phyloP scores from a whole-genome alignment of 768 basidiomycete species.

The Stropharia rugosoannulata region DNA sequence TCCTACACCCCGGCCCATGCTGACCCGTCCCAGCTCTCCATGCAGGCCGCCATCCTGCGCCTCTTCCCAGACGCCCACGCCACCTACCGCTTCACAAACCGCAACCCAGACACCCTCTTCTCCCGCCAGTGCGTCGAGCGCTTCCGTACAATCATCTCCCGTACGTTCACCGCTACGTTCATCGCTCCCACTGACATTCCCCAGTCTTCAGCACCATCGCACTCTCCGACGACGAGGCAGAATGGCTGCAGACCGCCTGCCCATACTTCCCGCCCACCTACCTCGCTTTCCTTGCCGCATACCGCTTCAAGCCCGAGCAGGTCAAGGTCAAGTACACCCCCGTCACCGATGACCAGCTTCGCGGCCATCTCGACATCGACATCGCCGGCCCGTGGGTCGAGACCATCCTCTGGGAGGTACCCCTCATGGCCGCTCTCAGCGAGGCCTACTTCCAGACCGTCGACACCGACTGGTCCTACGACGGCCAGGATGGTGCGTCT shows the following conservation, averaged over 20 bases:
- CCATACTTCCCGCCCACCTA: conserved; percentile 75
- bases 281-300: conserved; percentile 71
- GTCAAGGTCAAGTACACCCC: conserved; percentile 68
- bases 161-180: conserved; percentile 35
- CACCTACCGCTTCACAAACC: conserved; percentile 80
- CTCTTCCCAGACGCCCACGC: conserved; percentile 74
- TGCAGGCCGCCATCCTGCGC: conserved; percentile 89
- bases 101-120: conserved; percentile 64
- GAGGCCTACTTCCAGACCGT: conserved; percentile 83
- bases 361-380: conserved; percentile 73
- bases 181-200: conserved; percentile 3
- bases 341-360: conserved; percentile 40
- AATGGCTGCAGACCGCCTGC: conserved; percentile 66
- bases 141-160: conserved; percentile 52
- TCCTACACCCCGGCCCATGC: not conserved
- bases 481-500: conserved; percentile 69
- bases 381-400: conserved; percentile 75
- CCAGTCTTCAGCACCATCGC: conserved; percentile 68
- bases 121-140: conserved; percentile 61
- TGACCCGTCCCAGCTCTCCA: conserved; percentile 64
- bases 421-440: conserved; percentile 88
- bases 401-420: conserved; percentile 94
- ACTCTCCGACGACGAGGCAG: conserved; percentile 59
- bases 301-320: conserved; percentile 74
- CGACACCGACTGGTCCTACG: conserved; percentile 80